phyloP scores from a whole-genome alignment of 805 yeast species.

The Candida awuae region DNA sequence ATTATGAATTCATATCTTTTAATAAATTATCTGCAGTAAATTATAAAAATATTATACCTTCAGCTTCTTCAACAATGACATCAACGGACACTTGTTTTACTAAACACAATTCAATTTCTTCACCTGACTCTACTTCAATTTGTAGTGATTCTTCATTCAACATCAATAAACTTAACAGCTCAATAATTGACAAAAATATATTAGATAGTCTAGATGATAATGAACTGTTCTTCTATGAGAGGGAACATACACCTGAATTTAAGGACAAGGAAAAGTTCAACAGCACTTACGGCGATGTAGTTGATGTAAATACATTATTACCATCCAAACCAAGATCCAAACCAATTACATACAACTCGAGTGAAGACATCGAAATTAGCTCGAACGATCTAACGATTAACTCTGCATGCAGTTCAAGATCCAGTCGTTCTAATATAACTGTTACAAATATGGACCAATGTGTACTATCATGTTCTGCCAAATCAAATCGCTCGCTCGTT shows the following conservation, averaged over 20 bases:
- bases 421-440: too few species aligned
- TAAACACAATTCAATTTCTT: background rate
- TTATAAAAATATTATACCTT: background rate
- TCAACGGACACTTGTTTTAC: background rate
- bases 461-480: too few species aligned
- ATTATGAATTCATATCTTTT: slow-evolving; percentile 24
- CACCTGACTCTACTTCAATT: slow-evolving; percentile 3
- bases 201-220: slow-evolving; percentile 12
- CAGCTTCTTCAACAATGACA: background rate
- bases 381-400: too few species aligned
- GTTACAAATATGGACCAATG: too few species aligned
- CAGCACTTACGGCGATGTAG: too few species aligned
- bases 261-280: too few species aligned
- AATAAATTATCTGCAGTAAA: background rate
- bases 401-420: too few species aligned
- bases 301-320: too few species aligned
- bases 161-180: background rate
- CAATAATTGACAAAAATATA: background rate
- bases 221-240: background rate
- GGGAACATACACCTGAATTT: background rate
- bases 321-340: too few species aligned
- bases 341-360: too few species aligned
- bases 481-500: too few species aligned
- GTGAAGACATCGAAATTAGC: too few species aligned
- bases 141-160: background rate